A percentile compares a stretch with the other conserved stretches of the same genome.
Evolutionary conservation across 2,329 filamentous ascomycete species (phyloP).

Genomic region (Neofusicoccum parvum): DNA sequence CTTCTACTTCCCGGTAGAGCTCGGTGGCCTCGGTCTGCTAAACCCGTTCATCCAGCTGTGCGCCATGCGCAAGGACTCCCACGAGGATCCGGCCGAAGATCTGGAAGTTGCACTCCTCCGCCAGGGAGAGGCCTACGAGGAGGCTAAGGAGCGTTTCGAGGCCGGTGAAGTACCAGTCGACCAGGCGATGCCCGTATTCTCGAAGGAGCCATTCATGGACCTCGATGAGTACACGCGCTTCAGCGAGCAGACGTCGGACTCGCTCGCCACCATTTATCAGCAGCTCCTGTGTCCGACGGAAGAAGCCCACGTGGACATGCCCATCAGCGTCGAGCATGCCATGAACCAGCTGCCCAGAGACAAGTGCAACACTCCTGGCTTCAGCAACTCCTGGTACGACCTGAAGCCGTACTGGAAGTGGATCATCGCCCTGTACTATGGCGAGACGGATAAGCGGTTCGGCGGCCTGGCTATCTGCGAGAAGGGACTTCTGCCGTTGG

Average conservation of each 20-base stretch:
- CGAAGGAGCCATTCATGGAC: conserved; percentile 45
- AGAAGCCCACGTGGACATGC: background rate
- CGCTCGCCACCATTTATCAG: conserved; percentile 40
- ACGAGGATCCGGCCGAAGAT: conserved; percentile 21
- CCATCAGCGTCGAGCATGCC: conserved; percentile 25
- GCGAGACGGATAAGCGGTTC: conserved; percentile 44
- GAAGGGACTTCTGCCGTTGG: conserved; percentile 44
- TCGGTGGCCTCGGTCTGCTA: conserved; percentile 51
- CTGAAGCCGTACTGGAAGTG: conserved; percentile 49
- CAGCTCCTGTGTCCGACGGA: conserved; percentile 34
- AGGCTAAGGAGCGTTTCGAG: conserved; percentile 33
- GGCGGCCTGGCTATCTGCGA: conserved; percentile 46
- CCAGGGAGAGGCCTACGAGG: conserved; percentile 40
- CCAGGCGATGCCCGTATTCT: conserved; percentile 28
- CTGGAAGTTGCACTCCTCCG: conserved; percentile 29
- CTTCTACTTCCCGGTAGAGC: conserved; percentile 49
- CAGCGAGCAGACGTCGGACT: conserved; percentile 43
- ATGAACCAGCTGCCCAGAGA: conserved; percentile 24
- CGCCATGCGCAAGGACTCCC: conserved; percentile 36
- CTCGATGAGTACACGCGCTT: conserved; percentile 50
- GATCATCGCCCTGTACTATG: conserved; percentile 45
- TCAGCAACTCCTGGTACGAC: background rate
- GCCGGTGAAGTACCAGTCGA: conserved; percentile 22
- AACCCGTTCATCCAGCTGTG: conserved; percentile 51
- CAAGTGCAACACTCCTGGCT: conserved; percentile 23